Conservation (phyloP, 768 basidiomycete species). For the Boletellus ananas region DNA sequence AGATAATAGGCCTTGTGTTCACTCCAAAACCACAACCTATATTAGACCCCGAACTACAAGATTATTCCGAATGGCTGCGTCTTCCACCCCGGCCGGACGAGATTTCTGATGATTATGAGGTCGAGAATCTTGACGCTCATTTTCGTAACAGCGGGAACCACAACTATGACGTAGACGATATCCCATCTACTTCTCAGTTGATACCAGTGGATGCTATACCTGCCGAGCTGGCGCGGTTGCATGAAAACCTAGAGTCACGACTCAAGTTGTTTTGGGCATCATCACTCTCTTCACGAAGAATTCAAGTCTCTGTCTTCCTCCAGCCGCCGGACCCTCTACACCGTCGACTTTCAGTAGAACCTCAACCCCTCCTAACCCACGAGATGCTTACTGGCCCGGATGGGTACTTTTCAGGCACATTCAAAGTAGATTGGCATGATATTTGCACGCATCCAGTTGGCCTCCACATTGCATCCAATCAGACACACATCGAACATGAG, state of each 20-base stretch:
- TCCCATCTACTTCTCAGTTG: slow-evolving; percentile 13
- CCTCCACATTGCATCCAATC: slow-evolving; percentile 55
- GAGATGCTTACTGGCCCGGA: slow-evolving; percentile 60
- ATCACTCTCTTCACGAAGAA: slow-evolving; percentile 56
- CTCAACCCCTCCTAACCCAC: slow-evolving; percentile 45
- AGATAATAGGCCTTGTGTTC: slow-evolving; percentile 59
- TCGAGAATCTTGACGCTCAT: slow-evolving; percentile 52
- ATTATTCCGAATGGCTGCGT: slow-evolving; percentile 28
- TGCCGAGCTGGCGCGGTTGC: slow-evolving; percentile 48
- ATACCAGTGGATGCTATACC: slow-evolving; percentile 21
- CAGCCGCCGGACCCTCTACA: slow-evolving; percentile 17
- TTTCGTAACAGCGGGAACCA: slow-evolving; percentile 34
- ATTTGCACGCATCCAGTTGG: slow-evolving; percentile 59
- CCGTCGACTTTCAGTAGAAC: slow-evolving; percentile 13
- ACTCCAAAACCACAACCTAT: slow-evolving; percentile 54
- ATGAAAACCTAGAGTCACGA: slow-evolving; percentile 73
- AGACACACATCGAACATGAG: slow-evolving; percentile 39
- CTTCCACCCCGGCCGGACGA: slow-evolving; percentile 59
- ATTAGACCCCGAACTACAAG: slow-evolving; percentile 27
- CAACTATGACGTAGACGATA: slow-evolving; percentile 21
- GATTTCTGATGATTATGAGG: slow-evolving; percentile 55
- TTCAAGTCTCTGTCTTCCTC: slow-evolving; percentile 62
- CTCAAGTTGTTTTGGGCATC: slow-evolving; percentile 81
- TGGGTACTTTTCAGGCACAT: slow-evolving; percentile 67
- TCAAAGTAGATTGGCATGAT: slow-evolving; percentile 66